A percentile compares a stretch with the other conserved stretches of the same genome.
Evolutionary conservation across 805 yeast genomes (phyloP).

Genomic region (fission yeast (Schizosaccharomyces pombe)): DNA sequence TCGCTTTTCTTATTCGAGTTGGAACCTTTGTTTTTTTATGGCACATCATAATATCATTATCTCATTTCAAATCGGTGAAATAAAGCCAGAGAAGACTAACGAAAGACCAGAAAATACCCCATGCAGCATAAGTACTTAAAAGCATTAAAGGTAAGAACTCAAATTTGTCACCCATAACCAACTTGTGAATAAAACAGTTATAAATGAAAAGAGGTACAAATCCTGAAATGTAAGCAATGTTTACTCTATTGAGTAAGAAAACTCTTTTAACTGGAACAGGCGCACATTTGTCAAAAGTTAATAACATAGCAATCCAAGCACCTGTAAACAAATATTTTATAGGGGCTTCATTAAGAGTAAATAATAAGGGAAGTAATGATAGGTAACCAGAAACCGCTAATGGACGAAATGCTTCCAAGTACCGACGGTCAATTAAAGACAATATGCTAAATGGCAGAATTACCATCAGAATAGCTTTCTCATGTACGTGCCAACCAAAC

Average conservation of each 20-base stretch:
- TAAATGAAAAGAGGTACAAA: conserved; percentile 39
- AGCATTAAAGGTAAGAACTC: conserved; percentile 64
- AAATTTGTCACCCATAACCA: conserved; percentile 23
- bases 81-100: conserved; percentile 72
- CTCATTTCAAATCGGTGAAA: conserved; percentile 26
- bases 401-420: conserved; percentile 47
- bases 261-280: conserved; percentile 14
- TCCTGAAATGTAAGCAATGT: conserved; percentile 41
- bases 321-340: conserved; percentile 55
- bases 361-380: conserved; percentile 69
- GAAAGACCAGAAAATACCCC: conserved; percentile 75
- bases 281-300: conserved; percentile 36
- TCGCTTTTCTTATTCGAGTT: too few species aligned
- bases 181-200: conserved; percentile 32
- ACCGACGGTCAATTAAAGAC: conserved; percentile 43
- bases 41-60: too few species aligned
- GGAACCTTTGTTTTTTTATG: too few species aligned
- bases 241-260: conserved; percentile 49
- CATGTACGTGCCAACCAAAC: conserved; percentile 98
- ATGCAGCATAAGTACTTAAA: conserved; percentile 62
- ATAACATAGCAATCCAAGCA: conserved; percentile 62
- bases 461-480: conserved; percentile 77
- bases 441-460: conserved; percentile 61
- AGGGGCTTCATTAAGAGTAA: conserved; percentile 55
- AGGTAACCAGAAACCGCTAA: conserved; percentile 63